These are phyloP conservation scores for Cladosporium sp. DNA, from an alignment of 2,329 filamentous ascomycete species.

Conservation along the genomic window DNA sequence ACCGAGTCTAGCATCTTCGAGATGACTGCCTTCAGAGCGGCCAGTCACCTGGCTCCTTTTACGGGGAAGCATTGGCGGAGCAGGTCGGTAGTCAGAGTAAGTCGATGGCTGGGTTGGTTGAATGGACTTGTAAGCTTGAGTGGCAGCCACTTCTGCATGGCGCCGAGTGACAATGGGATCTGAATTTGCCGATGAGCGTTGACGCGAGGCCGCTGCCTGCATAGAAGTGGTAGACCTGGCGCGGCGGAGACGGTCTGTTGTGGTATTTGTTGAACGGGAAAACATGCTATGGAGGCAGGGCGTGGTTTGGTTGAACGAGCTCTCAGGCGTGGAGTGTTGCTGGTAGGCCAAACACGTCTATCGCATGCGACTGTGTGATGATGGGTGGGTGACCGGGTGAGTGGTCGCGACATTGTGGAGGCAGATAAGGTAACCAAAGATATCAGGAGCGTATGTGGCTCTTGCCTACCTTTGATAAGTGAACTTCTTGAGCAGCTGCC, in stretches of 20 bases:
- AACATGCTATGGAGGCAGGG: slow-evolving; percentile 24
- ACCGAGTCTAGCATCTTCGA: slow-evolving; percentile 27
- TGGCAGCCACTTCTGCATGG: slow-evolving; percentile 61
- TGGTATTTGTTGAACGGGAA: slow-evolving; percentile 30
- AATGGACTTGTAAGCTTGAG: slow-evolving; percentile 56
- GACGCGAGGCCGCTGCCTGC: slow-evolving; percentile 34
- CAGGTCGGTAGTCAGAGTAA: slow-evolving; percentile 4
- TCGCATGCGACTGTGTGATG: slow-evolving; percentile 12
- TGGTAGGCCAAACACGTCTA: slow-evolving; percentile 7
- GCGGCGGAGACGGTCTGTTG: slow-evolving; percentile 28
- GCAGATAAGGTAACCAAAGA: too few species aligned
- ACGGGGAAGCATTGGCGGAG: slow-evolving; percentile 11
- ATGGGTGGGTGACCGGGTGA: too few species aligned
- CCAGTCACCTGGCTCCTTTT: slow-evolving; percentile 23
- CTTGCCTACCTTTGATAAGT: too few species aligned
- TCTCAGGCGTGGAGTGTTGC: not conserved
- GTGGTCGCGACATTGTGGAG: too few species aligned
- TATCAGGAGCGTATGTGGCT: too few species aligned
- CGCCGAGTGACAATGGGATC: slow-evolving; percentile 48
- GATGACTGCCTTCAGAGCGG: slow-evolving; percentile 31
- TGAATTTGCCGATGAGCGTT: slow-evolving; percentile 17
- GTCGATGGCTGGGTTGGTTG: slow-evolving; percentile 35
- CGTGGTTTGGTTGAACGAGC: not conserved
- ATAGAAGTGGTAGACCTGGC: slow-evolving; percentile 30
- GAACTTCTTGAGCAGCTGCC: too few species aligned